Evolutionary conservation across 495 filamentous ascomycete species (phyloP), one percentile per base, ranked within the genome.

Genomic region (Chaetomium tenue): DNA sequence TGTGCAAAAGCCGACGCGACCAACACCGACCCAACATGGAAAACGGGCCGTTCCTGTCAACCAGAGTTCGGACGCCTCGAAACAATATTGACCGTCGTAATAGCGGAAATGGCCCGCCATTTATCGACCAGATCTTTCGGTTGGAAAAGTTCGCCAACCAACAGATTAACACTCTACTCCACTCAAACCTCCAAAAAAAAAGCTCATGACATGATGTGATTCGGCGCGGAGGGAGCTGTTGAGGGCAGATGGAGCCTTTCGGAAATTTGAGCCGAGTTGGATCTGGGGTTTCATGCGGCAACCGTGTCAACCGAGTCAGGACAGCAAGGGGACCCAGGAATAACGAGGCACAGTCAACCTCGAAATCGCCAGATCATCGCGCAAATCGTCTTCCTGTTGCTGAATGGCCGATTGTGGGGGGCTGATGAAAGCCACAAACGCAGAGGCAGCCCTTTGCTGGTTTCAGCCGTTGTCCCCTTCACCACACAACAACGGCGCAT

Each of bases 231-330:
- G 12, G 12, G 44, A 55, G 48, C 50, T 56, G 61, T 59, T 63
- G 44, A 58, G 55, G 54, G 59, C 37, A 50, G 57, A 37, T 53
- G 50, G 58, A 56, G 37, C 60, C 57, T 33, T 44, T 57, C 60
- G 61, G 65, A 64, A 52, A 67, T 63, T 67, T 67, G 65, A 54
- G 51, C 50, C 20, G 55, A 54, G 15, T 55, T 44, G 61, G 20
- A 6, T 23, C 46, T 50, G 46, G 44, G n/a, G 61, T 42, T 62
- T 42, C 48, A 64, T 59, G 55, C 62, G 11, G 11, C 52, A 50
- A 37, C 46, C 26, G 30, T 54, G 39, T 8, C 42, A 22, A 5
- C 13, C n/a, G 22, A 22, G 33, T 37, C 33, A 6, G 33, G 9
- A 37, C 8, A 8, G 16, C 23, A 46, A 39, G 56, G 56, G 15